Evolutionary conservation across 2,329 filamentous ascomycete genomes (phyloP), one percentile per base, ranked within the genome.

Genomic region (Drechmeria coniospora): DNA sequence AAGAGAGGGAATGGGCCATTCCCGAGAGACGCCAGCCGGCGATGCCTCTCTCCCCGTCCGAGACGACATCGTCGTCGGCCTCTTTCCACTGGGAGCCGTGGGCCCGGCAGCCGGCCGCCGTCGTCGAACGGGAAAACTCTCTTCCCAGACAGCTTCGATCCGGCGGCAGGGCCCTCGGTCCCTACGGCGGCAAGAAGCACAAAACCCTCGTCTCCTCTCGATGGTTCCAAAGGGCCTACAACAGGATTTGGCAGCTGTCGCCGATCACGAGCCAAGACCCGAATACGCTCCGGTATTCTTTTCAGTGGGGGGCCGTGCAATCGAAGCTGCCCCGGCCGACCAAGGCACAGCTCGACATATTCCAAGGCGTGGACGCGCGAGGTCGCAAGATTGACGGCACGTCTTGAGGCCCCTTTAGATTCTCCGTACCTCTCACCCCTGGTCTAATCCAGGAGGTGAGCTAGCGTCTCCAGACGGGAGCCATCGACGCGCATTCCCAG

Each of bases 401-500:
- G 8, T 27, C 19, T 26, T n/a, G n/a, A n/a, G n/a, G 35, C 20
- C 15, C 30, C 26, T 9, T 37, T 22, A 37, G 15, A 14, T 23
- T 15, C 15, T 22, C 11, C 14, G 15, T 15, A 26, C 16, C 10
- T 13, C 11, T 18, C 22, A 21, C 7, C 14, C 21, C 10, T 13
- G n/a, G 23, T 28, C 29, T 39, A 50, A 25, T 53, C 45, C 20
- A 47, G 37, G 38, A 65, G 37, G 11, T 44, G 47, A 8, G 69
- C 75, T 42, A 86, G 47, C 54, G 66, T 74, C 16, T 48, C 54
- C 51, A 87, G 45, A 1, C 54, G 67, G 11, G 78, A 68, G 3
- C 74, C 68, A 32, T 84, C 78, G 1, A 84, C 73, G 19, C 80
- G 65, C 69, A 87, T 74, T 2, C 69, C 70, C 11, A 81, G 66